A percentile compares a stretch with the other conserved stretches of the same genome.
Conservation (phyloP, 1,139 yeast species). For the Pichia terricola region DNA sequence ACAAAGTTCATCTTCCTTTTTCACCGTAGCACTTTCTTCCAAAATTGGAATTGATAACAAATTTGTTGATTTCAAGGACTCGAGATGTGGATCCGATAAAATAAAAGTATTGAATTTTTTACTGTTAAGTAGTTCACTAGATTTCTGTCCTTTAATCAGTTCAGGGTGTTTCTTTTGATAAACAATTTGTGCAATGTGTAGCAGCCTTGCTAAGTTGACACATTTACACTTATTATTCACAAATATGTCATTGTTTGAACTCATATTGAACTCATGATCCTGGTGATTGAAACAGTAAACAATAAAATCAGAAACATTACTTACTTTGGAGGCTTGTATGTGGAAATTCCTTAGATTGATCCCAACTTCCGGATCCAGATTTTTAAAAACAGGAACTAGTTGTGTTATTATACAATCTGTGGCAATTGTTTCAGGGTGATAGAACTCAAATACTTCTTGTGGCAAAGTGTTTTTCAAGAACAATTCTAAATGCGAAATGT, state of each 20-base stretch:
- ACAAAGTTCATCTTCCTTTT: slow-evolving; percentile 21
- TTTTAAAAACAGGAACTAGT: slow-evolving; percentile 42
- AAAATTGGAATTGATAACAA: slow-evolving; percentile 22
- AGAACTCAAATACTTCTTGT: slow-evolving; percentile 8
- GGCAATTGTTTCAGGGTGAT: slow-evolving; percentile 25
- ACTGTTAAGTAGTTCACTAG: background rate
- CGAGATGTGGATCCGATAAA: slow-evolving; percentile 15
- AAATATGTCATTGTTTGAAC: slow-evolving; percentile 2
- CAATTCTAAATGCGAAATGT: slow-evolving; percentile 27
- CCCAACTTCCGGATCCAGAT: slow-evolving; percentile 58
- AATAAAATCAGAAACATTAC: slow-evolving; percentile 58
- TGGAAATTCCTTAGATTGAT: slow-evolving; percentile 68
- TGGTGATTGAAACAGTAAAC: slow-evolving; percentile 45
- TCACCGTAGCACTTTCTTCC: slow-evolving; percentile 14
- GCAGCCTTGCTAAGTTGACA: slow-evolving; percentile 36
- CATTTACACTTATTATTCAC: slow-evolving; percentile 26
- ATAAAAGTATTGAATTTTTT: slow-evolving; percentile 24
- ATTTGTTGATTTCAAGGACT: slow-evolving; percentile 12
- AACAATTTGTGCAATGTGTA: slow-evolving; percentile 46
- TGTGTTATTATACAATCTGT: slow-evolving; percentile 37
- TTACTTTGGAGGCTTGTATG: slow-evolving; percentile 64
- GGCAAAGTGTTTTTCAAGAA: slow-evolving; percentile 15
- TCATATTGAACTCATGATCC: slow-evolving; percentile 13
- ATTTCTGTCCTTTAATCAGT: slow-evolving; percentile 5
- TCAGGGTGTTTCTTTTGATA: slow-evolving; percentile 27